Evolutionary conservation across 352 stramenopile genomes (phyloP).

Genomic region (Plasmopara viticola): DNA sequence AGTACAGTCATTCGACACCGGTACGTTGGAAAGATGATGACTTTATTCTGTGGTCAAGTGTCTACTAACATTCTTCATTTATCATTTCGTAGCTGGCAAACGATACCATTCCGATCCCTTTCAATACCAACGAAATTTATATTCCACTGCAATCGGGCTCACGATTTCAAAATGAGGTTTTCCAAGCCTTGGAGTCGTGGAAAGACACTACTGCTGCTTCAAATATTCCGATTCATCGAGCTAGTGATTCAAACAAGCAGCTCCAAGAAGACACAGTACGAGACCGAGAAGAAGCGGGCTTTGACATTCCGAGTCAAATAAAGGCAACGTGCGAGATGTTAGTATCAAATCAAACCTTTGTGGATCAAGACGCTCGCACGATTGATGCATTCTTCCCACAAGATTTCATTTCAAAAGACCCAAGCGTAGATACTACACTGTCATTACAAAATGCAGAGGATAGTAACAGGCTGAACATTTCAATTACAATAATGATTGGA

Average conservation of each 20-base stretch:
- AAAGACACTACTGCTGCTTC: constrained; percentile 38
- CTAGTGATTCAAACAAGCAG: constrained; percentile 32
- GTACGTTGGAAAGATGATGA: constrained; percentile 13
- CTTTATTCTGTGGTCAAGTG: neutral
- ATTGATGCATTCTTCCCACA: constrained; percentile 40
- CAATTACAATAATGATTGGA: constrained; percentile 53
- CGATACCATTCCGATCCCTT: constrained; percentile 33
- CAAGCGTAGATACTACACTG: constrained; percentile 29
- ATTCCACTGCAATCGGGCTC: constrained; percentile 56
- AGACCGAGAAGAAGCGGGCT: constrained; percentile 13
- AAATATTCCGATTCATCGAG: constrained; percentile 48
- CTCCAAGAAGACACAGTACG: constrained; percentile 41
- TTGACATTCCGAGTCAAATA: constrained; percentile 14
- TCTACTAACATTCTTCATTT: neutral
- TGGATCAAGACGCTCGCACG: constrained; percentile 11
- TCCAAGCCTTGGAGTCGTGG: constrained; percentile 47
- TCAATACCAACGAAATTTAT: constrained; percentile 23
- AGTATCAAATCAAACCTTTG: constrained; percentile 15
- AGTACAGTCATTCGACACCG: constrained; percentile 11
- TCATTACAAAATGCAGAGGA: constrained; percentile 28
- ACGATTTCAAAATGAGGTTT: constrained; percentile 60
- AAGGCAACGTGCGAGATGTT: constrained; percentile 23
- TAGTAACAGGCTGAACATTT: constrained; percentile 29
- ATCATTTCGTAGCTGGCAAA: constrained; percentile 25
- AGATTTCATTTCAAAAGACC: constrained; percentile 57